phyloP scores from a whole-genome alignment of 164 flowering plant species.

The Taxillus chinensis region DNA sequence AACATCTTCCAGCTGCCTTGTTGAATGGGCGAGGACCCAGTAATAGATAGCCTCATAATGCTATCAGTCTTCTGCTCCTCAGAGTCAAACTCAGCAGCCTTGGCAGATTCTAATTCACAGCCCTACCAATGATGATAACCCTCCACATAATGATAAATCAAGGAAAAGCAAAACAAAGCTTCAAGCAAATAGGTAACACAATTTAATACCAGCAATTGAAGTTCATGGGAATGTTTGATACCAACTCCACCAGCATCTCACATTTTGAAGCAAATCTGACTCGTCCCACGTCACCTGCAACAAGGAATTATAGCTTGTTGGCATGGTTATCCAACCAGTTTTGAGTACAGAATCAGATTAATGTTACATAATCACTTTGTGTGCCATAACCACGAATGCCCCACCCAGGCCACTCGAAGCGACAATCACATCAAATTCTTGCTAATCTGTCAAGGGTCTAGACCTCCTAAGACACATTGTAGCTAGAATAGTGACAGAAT shows the following conservation, averaged over 20 bases:
- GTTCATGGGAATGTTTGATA: slow-evolving; percentile 54
- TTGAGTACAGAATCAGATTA: neutral
- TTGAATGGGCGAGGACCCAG: slow-evolving; percentile 98
- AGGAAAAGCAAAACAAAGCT: neutral
- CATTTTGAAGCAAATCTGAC: slow-evolving; percentile 76
- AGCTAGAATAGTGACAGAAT: too few relatives aligned
- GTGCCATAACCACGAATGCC: too few relatives aligned
- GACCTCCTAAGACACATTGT: too few relatives aligned
- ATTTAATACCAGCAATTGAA: slow-evolving; percentile 40
- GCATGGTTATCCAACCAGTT: neutral
- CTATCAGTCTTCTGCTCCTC: slow-evolving; percentile 51
- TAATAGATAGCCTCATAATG: slow-evolving; percentile 83
- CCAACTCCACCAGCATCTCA: slow-evolving; percentile 66
- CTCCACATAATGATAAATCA: neutral
- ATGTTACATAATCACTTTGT: too few relatives aligned
- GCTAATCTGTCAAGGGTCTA: too few relatives aligned
- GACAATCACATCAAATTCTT: too few relatives aligned
- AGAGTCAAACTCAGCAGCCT: slow-evolving; percentile 36
- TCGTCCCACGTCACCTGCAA: slow-evolving; percentile 83
- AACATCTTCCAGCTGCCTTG: slow-evolving; percentile 72
- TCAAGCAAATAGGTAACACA: too few relatives aligned
- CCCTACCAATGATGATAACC: slow-evolving; percentile 27
- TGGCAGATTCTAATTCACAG: slow-evolving; percentile 77
- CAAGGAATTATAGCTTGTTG: neutral
- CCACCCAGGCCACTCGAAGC: too few relatives aligned